These are phyloP conservation scores for Dittrichia graveolens DNA, from an alignment of 129 eudicot genomes.

Conservation along the genomic window DNA sequence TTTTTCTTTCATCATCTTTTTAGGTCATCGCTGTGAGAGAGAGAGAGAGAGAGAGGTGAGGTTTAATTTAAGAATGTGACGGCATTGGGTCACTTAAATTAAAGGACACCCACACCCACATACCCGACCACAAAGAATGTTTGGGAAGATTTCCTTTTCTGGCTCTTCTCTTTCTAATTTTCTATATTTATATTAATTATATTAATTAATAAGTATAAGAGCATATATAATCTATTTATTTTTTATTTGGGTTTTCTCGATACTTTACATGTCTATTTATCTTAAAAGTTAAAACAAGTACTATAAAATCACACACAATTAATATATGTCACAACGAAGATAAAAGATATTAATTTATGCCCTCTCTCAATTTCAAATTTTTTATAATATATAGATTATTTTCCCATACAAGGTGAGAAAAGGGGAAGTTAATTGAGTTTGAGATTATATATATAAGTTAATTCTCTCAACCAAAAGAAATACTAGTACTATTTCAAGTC, in stretches of 20 bases:
- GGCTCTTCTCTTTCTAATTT: conserved; percentile 13
- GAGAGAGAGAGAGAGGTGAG: conserved; percentile 25
- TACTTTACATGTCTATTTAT: background rate
- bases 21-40: conserved; percentile 14
- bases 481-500: too few relatives aligned
- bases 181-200: background rate
- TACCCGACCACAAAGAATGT: conserved; percentile 42
- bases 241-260: background rate
- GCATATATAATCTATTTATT: background rate
- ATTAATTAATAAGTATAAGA: too few relatives aligned
- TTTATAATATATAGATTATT: too few relatives aligned
- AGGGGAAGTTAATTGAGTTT: too few relatives aligned
- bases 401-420: background rate
- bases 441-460: too few relatives aligned
- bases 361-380: background rate
- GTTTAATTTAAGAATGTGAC: conserved; percentile 43
- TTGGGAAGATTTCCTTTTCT: conserved; percentile 33
- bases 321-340: too few relatives aligned
- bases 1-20: conserved; percentile 15
- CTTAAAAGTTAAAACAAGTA: background rate
- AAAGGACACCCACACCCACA: conserved; percentile 30
- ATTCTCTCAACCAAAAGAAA: too few relatives aligned
- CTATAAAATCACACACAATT: background rate
- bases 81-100: conserved; percentile 42
- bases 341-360: background rate